phyloP scores from a whole-genome alignment of 2,329 filamentous ascomycete species.

The Rhynchosporium agropyri region DNA sequence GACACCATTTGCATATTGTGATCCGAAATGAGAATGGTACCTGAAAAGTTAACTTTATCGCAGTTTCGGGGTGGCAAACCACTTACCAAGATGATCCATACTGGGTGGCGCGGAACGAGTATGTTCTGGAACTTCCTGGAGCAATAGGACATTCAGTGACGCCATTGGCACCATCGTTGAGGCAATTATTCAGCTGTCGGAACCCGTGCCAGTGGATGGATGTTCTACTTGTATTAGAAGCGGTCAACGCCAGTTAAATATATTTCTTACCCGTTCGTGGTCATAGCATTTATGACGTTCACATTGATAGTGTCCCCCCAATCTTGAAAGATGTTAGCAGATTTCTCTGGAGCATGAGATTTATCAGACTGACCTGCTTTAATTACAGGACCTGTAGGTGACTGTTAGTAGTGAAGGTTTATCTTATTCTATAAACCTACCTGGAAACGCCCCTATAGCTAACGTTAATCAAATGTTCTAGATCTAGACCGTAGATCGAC shows the following conservation, averaged over 20 bases:
- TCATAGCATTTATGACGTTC: slow-evolving; percentile 63
- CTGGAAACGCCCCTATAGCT: slow-evolving; percentile 36
- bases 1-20: slow-evolving; percentile 53
- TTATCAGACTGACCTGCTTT: slow-evolving; percentile 33
- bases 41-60: neutral
- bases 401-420: slow-evolving; percentile 32
- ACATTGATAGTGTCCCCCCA: slow-evolving; percentile 53
- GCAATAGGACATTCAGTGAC: slow-evolving; percentile 67
- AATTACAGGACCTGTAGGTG: slow-evolving; percentile 36
- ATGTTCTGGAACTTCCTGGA: slow-evolving; percentile 43
- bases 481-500: neutral
- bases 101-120: slow-evolving; percentile 33
- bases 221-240: slow-evolving; percentile 37
- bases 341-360: neutral
- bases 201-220: slow-evolving; percentile 52
- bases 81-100: slow-evolving; percentile 53
- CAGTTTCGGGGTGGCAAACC: neutral
- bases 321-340: slow-evolving; percentile 12
- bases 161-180: slow-evolving; percentile 48
- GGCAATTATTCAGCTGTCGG: slow-evolving; percentile 48
- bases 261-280: slow-evolving; percentile 50
- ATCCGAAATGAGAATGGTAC: slow-evolving; percentile 60
- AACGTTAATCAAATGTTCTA: slow-evolving; percentile 3
- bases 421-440: slow-evolving; percentile 38
- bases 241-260: slow-evolving; percentile 38